Evolutionary conservation across 2,329 filamentous ascomycete genomes (phyloP).

Genomic region (Ophiosphaerella herpotricha): DNA sequence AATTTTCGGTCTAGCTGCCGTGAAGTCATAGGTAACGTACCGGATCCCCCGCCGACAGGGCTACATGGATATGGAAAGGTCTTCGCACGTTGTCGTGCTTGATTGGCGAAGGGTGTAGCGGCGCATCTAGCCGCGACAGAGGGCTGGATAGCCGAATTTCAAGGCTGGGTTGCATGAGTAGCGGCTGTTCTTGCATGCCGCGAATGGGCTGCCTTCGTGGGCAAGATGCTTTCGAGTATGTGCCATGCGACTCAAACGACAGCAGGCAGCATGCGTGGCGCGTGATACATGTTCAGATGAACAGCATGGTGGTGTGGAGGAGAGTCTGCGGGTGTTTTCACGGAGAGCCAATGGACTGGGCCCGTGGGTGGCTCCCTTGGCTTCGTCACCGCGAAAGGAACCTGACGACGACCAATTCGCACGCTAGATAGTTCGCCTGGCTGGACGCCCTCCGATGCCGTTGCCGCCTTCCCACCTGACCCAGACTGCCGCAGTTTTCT

Average conservation of each 20-base stretch:
- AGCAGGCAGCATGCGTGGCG: not conserved
- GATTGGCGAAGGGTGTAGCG: constrained; percentile 8
- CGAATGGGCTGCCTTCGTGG: no score
- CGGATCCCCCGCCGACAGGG: no score
- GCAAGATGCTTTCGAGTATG: not conserved
- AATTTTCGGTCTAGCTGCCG: no score
- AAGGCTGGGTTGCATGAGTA: constrained; percentile 1
- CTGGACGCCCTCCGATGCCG: constrained; percentile 8
- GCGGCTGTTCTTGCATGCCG: not conserved
- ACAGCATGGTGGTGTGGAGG: not conserved
- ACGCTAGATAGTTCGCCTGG: constrained; percentile 6
- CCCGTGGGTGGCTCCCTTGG: constrained; percentile 5
- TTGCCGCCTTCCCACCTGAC: constrained; percentile 14
- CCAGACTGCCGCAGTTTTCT: constrained; percentile 6
- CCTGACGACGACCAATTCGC: constrained; percentile 5
- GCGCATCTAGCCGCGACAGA: constrained; percentile 6
- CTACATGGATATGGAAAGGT: not conserved
- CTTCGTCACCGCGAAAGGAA: constrained; percentile 7
- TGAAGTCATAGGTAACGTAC: no score
- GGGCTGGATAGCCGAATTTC: constrained; percentile 5
- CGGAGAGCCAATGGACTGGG: constrained; percentile 12
- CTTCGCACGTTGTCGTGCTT: constrained; percentile 11
- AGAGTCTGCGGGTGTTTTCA: not conserved
- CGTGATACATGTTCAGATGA: not conserved
- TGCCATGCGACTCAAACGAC: not conserved